These are phyloP conservation scores for Teunomyces kruisii DNA, from an alignment of 805 yeast genomes.

Conservation along the genomic window DNA sequence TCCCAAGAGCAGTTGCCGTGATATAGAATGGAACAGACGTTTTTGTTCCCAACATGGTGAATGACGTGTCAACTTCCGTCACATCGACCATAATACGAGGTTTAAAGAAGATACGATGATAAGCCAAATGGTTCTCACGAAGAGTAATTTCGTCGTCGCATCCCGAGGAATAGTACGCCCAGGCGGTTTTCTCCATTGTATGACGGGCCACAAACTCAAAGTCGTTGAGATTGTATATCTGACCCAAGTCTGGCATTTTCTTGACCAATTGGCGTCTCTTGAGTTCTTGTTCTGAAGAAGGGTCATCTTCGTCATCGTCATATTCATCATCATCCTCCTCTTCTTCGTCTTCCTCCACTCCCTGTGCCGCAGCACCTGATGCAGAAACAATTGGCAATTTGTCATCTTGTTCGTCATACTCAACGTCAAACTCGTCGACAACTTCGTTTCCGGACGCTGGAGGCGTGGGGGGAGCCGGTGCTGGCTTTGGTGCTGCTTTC, in stretches of 20 bases:
- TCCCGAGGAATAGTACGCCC: conserved; percentile 93
- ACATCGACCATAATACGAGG: conserved; percentile 86
- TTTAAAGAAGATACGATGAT: conserved; percentile 82
- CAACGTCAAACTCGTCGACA: conserved; percentile 41
- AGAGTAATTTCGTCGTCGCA: conserved; percentile 90
- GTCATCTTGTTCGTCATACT: conserved; percentile 42
- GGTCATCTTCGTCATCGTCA: conserved; percentile 39
- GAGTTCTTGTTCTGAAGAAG: conserved; percentile 26
- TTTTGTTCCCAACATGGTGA: conserved; percentile 72
- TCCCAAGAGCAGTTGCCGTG: conserved; percentile 90
- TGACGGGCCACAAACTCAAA: conserved; percentile 84
- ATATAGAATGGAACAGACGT: conserved; percentile 80
- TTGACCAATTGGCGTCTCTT: conserved; percentile 23
- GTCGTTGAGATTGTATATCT: conserved; percentile 76
- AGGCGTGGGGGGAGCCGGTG: neutral
- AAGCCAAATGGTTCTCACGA: conserved; percentile 89
- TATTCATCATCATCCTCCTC: conserved; percentile 24
- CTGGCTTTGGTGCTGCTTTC: neutral
- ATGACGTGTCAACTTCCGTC: conserved; percentile 61
- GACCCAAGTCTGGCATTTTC: conserved; percentile 66
- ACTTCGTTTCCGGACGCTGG: conserved; percentile 3
- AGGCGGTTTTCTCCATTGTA: conserved; percentile 72
- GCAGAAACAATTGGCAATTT: conserved; percentile 20
- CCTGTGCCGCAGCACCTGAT: neutral
- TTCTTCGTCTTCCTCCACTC: conserved; percentile 1